phyloP scores from a whole-genome alignment of 176 grass and related monocot species.

The Hsuehochloa calcarea region DNA sequence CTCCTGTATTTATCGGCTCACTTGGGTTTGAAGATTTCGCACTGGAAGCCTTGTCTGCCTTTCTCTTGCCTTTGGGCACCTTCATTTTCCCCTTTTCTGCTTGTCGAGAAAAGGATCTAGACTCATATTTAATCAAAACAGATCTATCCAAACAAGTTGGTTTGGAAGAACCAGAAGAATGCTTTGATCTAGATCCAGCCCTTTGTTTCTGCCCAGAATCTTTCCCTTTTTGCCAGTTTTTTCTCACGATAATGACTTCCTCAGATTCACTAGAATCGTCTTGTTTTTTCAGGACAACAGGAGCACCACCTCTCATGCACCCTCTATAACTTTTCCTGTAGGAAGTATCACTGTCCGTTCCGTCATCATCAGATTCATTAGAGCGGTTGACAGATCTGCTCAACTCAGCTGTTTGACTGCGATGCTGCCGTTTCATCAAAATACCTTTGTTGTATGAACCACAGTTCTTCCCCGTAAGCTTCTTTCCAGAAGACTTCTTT shows the following conservation, averaged over 20 bases:
- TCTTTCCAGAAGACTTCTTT: conserved; percentile 33
- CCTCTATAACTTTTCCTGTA: conserved; percentile 31
- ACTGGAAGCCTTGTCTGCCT: background rate
- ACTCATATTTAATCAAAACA: conserved; percentile 19
- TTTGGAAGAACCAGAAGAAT: conserved; percentile 35
- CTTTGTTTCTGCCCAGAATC: conserved; percentile 21
- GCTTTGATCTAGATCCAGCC: conserved; percentile 30
- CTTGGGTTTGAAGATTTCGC: background rate
- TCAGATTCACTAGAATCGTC: conserved; percentile 50
- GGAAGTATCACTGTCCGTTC: conserved; percentile 34
- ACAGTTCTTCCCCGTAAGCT: conserved; percentile 19
- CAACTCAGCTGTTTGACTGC: conserved; percentile 19
- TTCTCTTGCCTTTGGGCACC: conserved; percentile 5
- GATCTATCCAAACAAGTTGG: conserved; percentile 18
- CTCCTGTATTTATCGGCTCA: conserved; percentile 26
- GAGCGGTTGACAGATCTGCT: conserved; percentile 15
- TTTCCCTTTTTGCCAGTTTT: conserved; percentile 25
- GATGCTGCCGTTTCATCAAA: conserved; percentile 1
- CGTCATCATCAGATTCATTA: conserved; percentile 31
- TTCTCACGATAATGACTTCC: conserved; percentile 23
- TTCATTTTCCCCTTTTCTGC: conserved; percentile 2
- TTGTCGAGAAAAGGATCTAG: conserved; percentile 22
- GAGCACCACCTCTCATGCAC: conserved; percentile 20
- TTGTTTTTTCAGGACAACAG: conserved; percentile 18
- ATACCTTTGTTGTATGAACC: conserved; percentile 35